A percentile compares a stretch with the other conserved stretches of the same genome.
Evolutionary conservation across 129 eudicot genomes (phyloP).

Genomic region (Arctium lappa): DNA sequence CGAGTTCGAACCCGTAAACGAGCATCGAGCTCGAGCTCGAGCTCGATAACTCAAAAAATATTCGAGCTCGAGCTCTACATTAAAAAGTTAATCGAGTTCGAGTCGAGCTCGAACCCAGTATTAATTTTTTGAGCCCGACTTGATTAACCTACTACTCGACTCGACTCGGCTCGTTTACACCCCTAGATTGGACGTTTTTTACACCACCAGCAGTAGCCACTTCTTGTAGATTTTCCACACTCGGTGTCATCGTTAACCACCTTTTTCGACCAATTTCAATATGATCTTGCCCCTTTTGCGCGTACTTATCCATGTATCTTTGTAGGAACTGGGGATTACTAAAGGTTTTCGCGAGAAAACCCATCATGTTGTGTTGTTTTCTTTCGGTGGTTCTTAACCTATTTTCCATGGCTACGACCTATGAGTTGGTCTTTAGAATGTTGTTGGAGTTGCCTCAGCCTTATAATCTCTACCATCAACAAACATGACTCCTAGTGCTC

Average conservation of each 20-base stretch:
- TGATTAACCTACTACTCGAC: too few species aligned
- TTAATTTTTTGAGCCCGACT: too few species aligned
- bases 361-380: conserved; percentile 77
- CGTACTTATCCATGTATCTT: conserved; percentile 49
- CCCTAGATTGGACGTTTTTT: conserved; percentile 7
- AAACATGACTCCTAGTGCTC: neutral
- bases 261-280: conserved; percentile 71
- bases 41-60: too few species aligned
- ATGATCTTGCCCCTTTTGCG: conserved; percentile 23
- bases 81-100: too few species aligned
- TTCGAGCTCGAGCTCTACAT: too few species aligned
- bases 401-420: conserved; percentile 43
- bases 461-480: conserved; percentile 57
- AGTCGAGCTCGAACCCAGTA: too few species aligned
- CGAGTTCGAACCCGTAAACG: too few species aligned
- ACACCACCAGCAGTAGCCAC: conserved; percentile 15
- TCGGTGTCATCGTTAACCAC: conserved; percentile 58
- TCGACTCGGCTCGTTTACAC: conserved; percentile 45
- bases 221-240: conserved; percentile 42
- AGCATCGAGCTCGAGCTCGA: too few species aligned
- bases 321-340: conserved; percentile 55
- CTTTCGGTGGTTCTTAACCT: conserved; percentile 44
- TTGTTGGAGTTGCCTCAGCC: conserved; percentile 68
- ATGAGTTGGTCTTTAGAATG: conserved; percentile 44
- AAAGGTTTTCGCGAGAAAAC: conserved; percentile 67